Base-by-base conservation (phyloP, 495 filamentous ascomycete species). In the Recurvomyces mirabilis region DNA sequence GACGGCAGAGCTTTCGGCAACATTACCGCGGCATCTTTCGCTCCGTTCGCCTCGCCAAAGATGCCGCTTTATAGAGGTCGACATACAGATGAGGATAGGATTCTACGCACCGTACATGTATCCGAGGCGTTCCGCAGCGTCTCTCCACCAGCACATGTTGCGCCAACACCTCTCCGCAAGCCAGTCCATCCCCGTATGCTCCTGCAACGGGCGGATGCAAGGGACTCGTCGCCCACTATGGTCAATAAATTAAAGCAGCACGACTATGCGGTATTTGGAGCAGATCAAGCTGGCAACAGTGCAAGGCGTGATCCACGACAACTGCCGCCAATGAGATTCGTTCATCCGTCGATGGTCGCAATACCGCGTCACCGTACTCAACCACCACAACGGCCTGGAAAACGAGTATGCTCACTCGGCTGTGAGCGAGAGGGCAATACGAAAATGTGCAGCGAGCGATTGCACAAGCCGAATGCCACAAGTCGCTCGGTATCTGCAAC, bases 301-400 rank as follows among this genome's bases (percentile, higher is more conserved):
- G 6, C 39, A 42, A 21, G 11, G 26, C 26, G 5, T 22, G 20
- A 45, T 12, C 42, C 26, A 11, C 35, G 15, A 14, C 20, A 15
- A 1, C 40, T 49, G 18, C 46, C 46, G 13, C 38, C 11, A 14
- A 23, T 49, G 18, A 15, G 38, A 10, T 36, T 45, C 13, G 33
- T 45, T 13, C 31, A 46, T 13, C 47, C 41, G 4, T 26, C 19
- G n/a, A 22, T 38, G 17, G 38, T 30, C 15, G 34, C n/a, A 20
- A 19, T 23, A 3, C 42, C 42, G 7, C 31, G 20, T 24, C 23
- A 3, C 34, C 14, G 18, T 13, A 29, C n/a, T 7, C n/a, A 7
- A 29, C 7, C 33, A 17, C 38, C 20, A 3, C n/a, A 7, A 3
- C 40, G 9, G 23, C 26, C 5, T 33, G 5, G 15, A 30, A n/a